phyloP scores from a whole-genome alignment of 2,329 filamentous ascomycete genomes.

The Penicillium concentricum region DNA sequence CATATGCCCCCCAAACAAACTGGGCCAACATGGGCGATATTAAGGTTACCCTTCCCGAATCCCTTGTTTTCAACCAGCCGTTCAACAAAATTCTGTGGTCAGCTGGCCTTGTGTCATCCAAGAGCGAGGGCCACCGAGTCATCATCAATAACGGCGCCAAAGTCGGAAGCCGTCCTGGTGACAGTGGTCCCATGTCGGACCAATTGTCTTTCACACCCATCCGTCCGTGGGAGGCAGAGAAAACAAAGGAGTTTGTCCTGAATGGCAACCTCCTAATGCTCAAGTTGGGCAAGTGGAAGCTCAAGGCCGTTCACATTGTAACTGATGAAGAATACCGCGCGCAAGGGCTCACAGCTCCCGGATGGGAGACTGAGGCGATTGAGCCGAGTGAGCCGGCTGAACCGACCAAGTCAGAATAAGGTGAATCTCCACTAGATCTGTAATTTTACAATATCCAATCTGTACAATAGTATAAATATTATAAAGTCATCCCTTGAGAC shows the following conservation, averaged over 20 bases:
- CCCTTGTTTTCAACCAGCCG: constrained; percentile 48
- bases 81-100: constrained; percentile 52
- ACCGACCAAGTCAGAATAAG: constrained; percentile 3
- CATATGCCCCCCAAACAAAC: constrained; percentile 40
- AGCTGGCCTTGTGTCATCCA: constrained; percentile 53
- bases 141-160: constrained; percentile 52
- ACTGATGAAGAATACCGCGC: constrained; percentile 54
- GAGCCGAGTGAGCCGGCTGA: constrained; percentile 6
- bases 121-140: constrained; percentile 52
- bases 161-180: constrained; percentile 45
- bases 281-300: constrained; percentile 60
- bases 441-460: constrained; percentile 12
- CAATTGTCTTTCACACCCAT: constrained; percentile 53
- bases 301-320: constrained; percentile 57
- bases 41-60: constrained; percentile 48
- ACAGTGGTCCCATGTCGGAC: constrained; percentile 43
- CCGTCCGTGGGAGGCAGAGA: constrained; percentile 41
- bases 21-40: constrained; percentile 39
- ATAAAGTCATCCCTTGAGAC: not conserved
- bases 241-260: constrained; percentile 51
- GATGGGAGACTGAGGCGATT: constrained; percentile 43
- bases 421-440: constrained; percentile 1
- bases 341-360: constrained; percentile 48
- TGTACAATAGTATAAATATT: constrained; percentile 10
- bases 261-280: constrained; percentile 55